A percentile compares a stretch with the other conserved stretches of the same genome.
These are phyloP conservation scores for Scleroderma citrinum DNA, from an alignment of 768 basidiomycete genomes.

Conservation along the genomic window DNA sequence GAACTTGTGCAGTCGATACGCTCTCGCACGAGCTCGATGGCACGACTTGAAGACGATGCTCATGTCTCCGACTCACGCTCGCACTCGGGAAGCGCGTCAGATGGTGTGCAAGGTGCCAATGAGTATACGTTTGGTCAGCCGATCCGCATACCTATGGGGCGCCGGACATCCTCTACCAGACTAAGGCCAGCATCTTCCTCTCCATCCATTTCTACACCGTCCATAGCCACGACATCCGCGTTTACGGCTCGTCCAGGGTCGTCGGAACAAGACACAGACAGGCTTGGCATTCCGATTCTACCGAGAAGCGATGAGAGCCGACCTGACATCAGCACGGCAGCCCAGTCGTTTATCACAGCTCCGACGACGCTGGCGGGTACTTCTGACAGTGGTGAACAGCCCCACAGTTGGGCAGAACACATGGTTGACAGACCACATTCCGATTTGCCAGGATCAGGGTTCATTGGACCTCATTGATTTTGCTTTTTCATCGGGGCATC, in stretches of 20 bases:
- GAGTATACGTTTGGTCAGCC: slow-evolving; percentile 73
- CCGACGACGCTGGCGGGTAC: slow-evolving; percentile 52
- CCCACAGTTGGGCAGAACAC: slow-evolving; percentile 46
- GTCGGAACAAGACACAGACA: slow-evolving; percentile 15
- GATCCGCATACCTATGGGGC: slow-evolving; percentile 30
- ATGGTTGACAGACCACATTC: slow-evolving; percentile 38
- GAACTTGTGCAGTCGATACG: slow-evolving; percentile 48
- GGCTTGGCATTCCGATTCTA: slow-evolving; percentile 22
- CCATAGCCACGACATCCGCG: slow-evolving; percentile 19
- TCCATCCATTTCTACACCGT: slow-evolving; percentile 20
- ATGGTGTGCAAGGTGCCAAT: slow-evolving; percentile 41
- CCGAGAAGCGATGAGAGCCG: slow-evolving; percentile 33
- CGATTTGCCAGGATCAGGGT: slow-evolving; percentile 33
- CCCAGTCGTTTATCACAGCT: slow-evolving; percentile 62
- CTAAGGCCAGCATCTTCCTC: slow-evolving; percentile 14
- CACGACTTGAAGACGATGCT: slow-evolving; percentile 54
- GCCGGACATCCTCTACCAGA: slow-evolving; percentile 12
- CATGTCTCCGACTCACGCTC: slow-evolving; percentile 32
- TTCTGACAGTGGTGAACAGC: slow-evolving; percentile 46
- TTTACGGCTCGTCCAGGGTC: slow-evolving; percentile 16
- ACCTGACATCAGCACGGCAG: slow-evolving; percentile 64
- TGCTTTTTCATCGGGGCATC: slow-evolving; percentile 6
- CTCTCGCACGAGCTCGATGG: slow-evolving; percentile 59
- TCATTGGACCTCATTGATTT: slow-evolving; percentile 10
- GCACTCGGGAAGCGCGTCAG: slow-evolving; percentile 43